A percentile compares a stretch with the other conserved stretches of the same genome.
phyloP scores from a whole-genome alignment of 1,284 basidiomycete genomes.

The Cryptococcus sp. region DNA sequence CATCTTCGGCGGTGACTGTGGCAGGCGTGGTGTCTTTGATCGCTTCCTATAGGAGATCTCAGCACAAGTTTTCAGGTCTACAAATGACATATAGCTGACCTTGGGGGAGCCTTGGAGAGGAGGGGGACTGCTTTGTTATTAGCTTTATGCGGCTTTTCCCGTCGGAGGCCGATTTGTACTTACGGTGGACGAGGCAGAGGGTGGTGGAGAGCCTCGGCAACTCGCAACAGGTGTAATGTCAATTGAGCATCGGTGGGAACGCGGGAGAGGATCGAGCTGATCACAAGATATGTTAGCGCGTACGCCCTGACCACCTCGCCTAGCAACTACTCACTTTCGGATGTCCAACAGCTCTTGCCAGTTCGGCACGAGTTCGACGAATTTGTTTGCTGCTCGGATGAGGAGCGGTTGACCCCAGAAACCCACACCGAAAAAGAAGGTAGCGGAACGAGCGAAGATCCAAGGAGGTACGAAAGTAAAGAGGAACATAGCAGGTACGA shows the following conservation, averaged over 20 bases:
- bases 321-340: conserved; percentile 51
- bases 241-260: conserved; percentile 64
- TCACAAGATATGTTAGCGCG: not conserved
- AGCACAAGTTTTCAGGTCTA: not conserved
- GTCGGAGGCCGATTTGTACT: conserved; percentile 12
- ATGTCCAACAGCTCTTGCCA: conserved; percentile 57
- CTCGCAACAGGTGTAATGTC: conserved; percentile 58
- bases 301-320: not conserved
- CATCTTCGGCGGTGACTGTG: conserved; percentile 33
- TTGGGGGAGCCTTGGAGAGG: conserved; percentile 48
- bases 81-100: conserved; percentile 10
- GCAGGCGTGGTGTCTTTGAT: conserved; percentile 47
- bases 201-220: conserved; percentile 53
- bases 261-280: conserved; percentile 57
- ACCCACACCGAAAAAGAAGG: conserved; percentile 57
- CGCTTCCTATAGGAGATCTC: conserved; percentile 30
- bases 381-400: conserved; percentile 49
- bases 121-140: conserved; percentile 24
- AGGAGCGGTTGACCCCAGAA: conserved; percentile 61
- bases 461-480: conserved; percentile 55
- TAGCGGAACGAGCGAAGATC: conserved; percentile 54
- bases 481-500: conserved; percentile 50
- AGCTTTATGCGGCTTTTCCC: not conserved
- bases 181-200: conserved; percentile 52
- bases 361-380: conserved; percentile 56